Evolutionary conservation across 2,329 filamentous ascomycete genomes (phyloP).

Genomic region (Aspergillus sp.): DNA sequence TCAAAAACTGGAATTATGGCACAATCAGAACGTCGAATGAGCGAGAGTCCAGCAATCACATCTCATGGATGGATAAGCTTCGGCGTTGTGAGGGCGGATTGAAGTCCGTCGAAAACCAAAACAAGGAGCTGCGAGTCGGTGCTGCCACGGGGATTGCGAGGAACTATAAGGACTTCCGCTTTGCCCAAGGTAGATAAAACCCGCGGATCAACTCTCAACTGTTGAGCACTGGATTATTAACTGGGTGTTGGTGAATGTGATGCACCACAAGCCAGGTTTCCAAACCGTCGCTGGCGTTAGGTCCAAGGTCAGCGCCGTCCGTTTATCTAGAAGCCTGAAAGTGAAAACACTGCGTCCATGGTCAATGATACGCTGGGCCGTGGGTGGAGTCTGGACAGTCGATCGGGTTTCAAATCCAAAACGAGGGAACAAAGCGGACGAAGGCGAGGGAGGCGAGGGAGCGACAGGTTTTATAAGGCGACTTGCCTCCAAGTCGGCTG

Average conservation of each 20-base stretch:
- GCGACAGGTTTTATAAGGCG: slow-evolving; percentile 8
- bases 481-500: slow-evolving; percentile 13
- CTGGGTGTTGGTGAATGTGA: slow-evolving; percentile 8
- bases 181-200: not conserved
- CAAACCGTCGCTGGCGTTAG: slow-evolving; percentile 13
- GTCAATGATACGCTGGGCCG: slow-evolving; percentile 1
- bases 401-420: slow-evolving; percentile 2
- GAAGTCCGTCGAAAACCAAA: not conserved
- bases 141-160: not conserved
- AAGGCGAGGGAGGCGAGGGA: slow-evolving; percentile 1
- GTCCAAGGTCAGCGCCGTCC: slow-evolving; percentile 17
- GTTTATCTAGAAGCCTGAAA: slow-evolving; percentile 12
- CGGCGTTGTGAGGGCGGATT: not conserved
- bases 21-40: slow-evolving; percentile 1
- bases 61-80: not conserved
- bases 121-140: not conserved
- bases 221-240: not conserved
- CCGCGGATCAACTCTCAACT: not conserved
- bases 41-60: not conserved
- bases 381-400: slow-evolving; percentile 1
- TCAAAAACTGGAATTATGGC: not conserved
- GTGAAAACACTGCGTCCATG: slow-evolving; percentile 12
- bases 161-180: not conserved
- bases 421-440: not conserved
- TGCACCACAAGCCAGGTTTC: slow-evolving; percentile 7